phyloP scores from a whole-genome alignment of 2,329 filamentous ascomycete species.

The Diaporthe helianthi region DNA sequence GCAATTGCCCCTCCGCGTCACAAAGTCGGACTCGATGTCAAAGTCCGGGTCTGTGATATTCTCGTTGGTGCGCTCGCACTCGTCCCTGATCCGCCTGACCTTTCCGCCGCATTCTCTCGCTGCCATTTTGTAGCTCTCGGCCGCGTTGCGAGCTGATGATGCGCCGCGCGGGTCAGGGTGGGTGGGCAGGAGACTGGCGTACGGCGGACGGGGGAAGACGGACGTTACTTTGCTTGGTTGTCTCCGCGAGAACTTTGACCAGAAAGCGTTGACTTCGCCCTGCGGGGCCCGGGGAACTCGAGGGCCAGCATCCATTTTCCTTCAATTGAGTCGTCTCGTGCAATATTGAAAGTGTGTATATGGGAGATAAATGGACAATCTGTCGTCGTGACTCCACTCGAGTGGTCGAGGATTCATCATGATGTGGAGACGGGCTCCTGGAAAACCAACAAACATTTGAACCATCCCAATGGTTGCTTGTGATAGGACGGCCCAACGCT shows the following conservation, averaged over 20 bases:
- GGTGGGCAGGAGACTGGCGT: conserved; percentile 43
- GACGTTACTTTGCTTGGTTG: conserved; percentile 52
- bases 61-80: conserved; percentile 53
- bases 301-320: background rate
- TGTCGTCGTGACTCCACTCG: background rate
- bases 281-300: conserved; percentile 45
- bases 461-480: background rate
- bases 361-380: background rate
- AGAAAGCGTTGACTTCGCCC: conserved; percentile 50
- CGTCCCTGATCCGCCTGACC: conserved; percentile 49
- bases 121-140: conserved; percentile 51
- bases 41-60: conserved; percentile 55
- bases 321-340: background rate
- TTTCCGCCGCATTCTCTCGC: conserved; percentile 49
- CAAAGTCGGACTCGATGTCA: conserved; percentile 49
- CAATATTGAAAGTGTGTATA: no score
- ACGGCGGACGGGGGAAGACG: conserved; percentile 52
- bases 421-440: background rate
- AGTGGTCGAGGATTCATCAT: background rate
- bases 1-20: conserved; percentile 43
- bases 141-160: conserved; percentile 46
- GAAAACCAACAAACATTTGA: background rate
- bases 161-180: conserved; percentile 39
- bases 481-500: conserved; percentile 8
- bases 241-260: conserved; percentile 50